Evolutionary conservation across 495 filamentous ascomycete genomes (phyloP), one percentile per base, ranked within the genome.

Genomic region (Parathielavia appendiculata): DNA sequence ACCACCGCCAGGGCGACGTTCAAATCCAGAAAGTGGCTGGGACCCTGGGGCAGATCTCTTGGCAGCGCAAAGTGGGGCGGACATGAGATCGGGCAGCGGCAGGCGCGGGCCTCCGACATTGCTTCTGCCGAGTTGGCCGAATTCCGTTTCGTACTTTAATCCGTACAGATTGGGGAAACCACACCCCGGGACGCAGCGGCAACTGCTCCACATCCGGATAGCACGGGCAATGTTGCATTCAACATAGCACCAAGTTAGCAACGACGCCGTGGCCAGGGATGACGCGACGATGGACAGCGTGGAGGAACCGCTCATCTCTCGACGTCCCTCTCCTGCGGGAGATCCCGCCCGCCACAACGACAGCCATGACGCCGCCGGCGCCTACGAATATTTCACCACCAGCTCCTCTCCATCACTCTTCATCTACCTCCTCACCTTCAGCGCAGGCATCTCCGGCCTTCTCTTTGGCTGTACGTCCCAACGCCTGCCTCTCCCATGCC

Each of bases 391-490:
- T 11, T 51, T 4, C 35, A 5, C 44, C n/a, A 16, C 16, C 17
- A 39, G 51, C 9, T 56, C 56, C 26, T 54, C 68, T 4, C 72
- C 73, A 9, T 68, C 74, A 0, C 53, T 74, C 35, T 83, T 79
- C 47, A 74, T 95, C 56, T 93, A 89, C 87, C 71, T 83, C 2
- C 75, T 96, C 14, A 91, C 91, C 2, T 75, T 91, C 51, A 84
- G 86, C 22, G 90, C 91, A 10, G 90, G 89, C 5, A 88, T 96
- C 34, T 90, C 86, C 58, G 91, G 91, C 6, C 77, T 96, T 14
- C 71, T 96, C 2, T 96, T 96, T 73, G 91, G 91, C 58, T 96
- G 92, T 80, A 79, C 81, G 88, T 85, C 11, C 54, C 45, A n/a
- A n/a, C n/a, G n/a, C 26, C 50, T 3, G 26, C 26, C 26, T 6